phyloP scores from a whole-genome alignment of 257 asterid species.

The Solanum sejunctum region DNA sequence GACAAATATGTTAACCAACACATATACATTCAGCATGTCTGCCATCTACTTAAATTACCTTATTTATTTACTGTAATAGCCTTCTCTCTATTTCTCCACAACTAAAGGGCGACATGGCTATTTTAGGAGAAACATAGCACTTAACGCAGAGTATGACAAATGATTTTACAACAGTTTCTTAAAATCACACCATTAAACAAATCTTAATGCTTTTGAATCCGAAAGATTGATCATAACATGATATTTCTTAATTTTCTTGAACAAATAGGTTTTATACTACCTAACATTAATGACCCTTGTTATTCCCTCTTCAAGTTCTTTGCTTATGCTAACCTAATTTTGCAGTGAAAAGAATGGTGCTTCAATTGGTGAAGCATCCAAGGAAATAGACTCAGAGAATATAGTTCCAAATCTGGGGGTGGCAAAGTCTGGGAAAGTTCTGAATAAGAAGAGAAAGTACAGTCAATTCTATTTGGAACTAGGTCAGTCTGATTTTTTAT shows the following conservation, averaged over 20 bases:
- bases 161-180: not conserved
- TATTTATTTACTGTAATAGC: not conserved
- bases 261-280: not conserved
- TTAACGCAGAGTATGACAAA: not conserved
- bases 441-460: conserved; percentile 59
- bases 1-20: not conserved
- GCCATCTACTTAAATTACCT: not conserved
- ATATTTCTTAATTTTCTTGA: not conserved
- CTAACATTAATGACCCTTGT: not conserved
- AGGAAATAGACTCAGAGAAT: conserved; percentile 7
- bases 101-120: not conserved
- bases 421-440: conserved; percentile 19
- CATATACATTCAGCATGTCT: not conserved
- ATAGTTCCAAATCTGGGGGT: conserved; percentile 1
- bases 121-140: not conserved
- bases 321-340: not conserved
- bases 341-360: conserved; percentile 10
- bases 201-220: no score
- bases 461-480: conserved; percentile 62
- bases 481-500: conserved; percentile 67
- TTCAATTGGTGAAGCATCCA: conserved; percentile 8
- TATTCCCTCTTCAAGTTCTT: not conserved
- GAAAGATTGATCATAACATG: not conserved
- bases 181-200: not conserved
- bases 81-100: not conserved